A percentile compares a stretch with the other conserved stretches of the same genome.
phyloP scores from a whole-genome alignment of 805 yeast species.

The Zygosaccharomyces pseudorouxii region DNA sequence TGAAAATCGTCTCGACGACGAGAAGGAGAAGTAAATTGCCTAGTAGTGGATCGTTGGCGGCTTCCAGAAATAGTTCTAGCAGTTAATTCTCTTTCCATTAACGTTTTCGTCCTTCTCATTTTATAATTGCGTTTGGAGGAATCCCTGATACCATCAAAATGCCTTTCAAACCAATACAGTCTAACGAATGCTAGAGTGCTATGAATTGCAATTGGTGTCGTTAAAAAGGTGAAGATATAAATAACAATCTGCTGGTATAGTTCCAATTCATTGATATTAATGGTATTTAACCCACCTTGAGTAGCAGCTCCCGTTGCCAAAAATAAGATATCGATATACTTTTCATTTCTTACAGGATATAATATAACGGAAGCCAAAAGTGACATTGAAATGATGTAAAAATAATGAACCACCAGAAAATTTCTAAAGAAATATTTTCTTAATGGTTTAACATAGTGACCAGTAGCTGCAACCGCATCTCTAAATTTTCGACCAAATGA shows the following conservation, averaged over 20 bases:
- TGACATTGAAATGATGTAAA: conserved; percentile 56
- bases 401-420: conserved; percentile 61
- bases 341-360: conserved; percentile 62
- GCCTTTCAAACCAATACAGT: conserved; percentile 82
- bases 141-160: conserved; percentile 75
- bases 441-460: conserved; percentile 34
- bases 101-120: conserved; percentile 63
- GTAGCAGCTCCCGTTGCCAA: conserved; percentile 73
- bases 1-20: conserved; percentile 27
- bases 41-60: conserved; percentile 9
- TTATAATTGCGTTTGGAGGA: conserved; percentile 73
- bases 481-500: conserved; percentile 39
- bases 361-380: conserved; percentile 70
- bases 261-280: conserved; percentile 57
- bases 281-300: conserved; percentile 88
- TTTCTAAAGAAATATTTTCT: conserved; percentile 40
- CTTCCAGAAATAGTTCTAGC: conserved; percentile 21
- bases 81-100: conserved; percentile 32
- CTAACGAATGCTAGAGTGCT: conserved; percentile 71
- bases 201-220: conserved; percentile 89
- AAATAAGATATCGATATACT: conserved; percentile 77
- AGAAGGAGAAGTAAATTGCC: conserved; percentile 4
- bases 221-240: conserved; percentile 55
- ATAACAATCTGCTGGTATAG: conserved; percentile 78
- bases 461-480: conserved; percentile 35